A percentile compares a stretch with the other conserved stretches of the same genome.
Conservation (phyloP, 768 basidiomycete species). For the Lactifluus piperatus region DNA sequence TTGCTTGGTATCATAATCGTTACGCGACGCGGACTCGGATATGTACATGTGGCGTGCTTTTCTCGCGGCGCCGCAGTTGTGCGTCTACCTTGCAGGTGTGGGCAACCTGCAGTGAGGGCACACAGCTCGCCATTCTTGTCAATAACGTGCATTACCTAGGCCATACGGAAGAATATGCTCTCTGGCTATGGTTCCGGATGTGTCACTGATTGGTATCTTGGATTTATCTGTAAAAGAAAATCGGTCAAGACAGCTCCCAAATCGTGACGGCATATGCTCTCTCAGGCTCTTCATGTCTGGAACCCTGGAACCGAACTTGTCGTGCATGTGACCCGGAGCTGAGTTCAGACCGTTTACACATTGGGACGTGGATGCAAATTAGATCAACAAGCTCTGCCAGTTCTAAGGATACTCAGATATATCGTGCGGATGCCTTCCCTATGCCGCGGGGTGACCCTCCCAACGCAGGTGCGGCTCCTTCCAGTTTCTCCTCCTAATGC, state of each 20-base stretch:
- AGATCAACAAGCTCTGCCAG: background rate
- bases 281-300: background rate
- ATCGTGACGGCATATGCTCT: too few species aligned
- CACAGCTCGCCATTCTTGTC: too few species aligned
- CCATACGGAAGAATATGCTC: background rate
- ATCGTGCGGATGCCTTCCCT: background rate
- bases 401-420: background rate
- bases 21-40: background rate
- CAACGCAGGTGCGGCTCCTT: background rate
- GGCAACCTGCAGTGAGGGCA: too few species aligned
- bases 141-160: background rate
- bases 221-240: too few species aligned
- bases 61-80: too few species aligned
- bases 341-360: background rate
- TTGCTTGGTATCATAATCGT: background rate
- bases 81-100: too few species aligned
- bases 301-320: background rate
- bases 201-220: background rate
- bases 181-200: background rate
- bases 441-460: background rate
- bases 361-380: background rate
- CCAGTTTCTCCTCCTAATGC: background rate
- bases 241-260: too few species aligned
- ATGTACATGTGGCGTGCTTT: background rate
- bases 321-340: background rate